phyloP scores from a whole-genome alignment of 805 yeast species.

The Metschnikowia drakensbergensis region DNA sequence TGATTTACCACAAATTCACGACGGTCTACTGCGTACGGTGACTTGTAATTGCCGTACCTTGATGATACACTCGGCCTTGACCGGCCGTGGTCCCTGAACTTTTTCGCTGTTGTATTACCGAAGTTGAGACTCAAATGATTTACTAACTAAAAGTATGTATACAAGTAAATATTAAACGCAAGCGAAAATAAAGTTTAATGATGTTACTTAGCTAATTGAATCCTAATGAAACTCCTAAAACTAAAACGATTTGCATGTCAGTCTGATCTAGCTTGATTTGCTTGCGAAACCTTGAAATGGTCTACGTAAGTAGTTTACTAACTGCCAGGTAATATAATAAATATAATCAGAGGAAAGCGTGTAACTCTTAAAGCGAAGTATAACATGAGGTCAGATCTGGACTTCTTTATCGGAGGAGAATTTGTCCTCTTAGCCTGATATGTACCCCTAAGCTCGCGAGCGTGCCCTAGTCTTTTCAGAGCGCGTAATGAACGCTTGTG shows the following conservation, averaged over 20 bases:
- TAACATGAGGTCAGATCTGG: background rate
- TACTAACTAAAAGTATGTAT: slow-evolving; percentile 8
- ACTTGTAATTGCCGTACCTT: slow-evolving; percentile 42
- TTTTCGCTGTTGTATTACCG: background rate
- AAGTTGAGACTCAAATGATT: background rate
- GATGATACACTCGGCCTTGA: slow-evolving; percentile 48
- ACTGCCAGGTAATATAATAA: background rate
- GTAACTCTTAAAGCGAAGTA: background rate
- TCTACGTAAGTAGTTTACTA: background rate
- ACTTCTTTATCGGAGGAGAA: background rate
- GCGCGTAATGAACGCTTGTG: background rate
- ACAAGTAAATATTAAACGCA: background rate
- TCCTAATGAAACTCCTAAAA: slow-evolving; percentile 26
- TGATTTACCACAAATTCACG: slow-evolving; percentile 49
- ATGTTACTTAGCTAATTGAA: slow-evolving; percentile 15
- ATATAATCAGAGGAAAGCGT: background rate
- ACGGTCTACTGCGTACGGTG: slow-evolving; percentile 49
- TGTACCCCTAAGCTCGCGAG: background rate
- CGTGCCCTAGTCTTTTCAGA: background rate
- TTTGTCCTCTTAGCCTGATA: background rate
- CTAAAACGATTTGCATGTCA: slow-evolving; percentile 40
- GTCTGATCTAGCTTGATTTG: slow-evolving; percentile 26
- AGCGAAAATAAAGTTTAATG: slow-evolving; percentile 2
- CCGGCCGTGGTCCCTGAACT: slow-evolving; percentile 50
- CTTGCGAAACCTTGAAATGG: background rate